Evolutionary conservation across 225 moss, liverwort and hornwort species (phyloP).

Genomic region (Straminergon stramineum): DNA sequence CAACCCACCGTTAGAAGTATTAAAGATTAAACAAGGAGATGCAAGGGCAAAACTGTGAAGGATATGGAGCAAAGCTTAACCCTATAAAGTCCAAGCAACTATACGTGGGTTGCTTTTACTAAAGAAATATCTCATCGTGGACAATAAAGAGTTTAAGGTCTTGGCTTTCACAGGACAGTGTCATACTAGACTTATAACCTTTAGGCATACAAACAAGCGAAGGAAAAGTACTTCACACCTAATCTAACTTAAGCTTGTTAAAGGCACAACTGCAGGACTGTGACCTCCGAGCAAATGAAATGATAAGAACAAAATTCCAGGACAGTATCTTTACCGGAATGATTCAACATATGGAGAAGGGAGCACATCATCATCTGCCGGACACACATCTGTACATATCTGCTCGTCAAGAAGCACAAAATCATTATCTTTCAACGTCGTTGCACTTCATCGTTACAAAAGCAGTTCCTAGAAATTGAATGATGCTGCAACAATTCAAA

Average conservation of each 20-base stretch:
- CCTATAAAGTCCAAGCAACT: not conserved
- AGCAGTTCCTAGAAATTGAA: not conserved
- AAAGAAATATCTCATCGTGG: not conserved
- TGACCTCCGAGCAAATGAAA: not conserved
- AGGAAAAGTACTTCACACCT: not conserved
- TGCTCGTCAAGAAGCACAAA: slow-evolving; percentile 8
- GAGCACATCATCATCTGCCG: slow-evolving; percentile 78
- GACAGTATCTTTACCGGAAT: slow-evolving; percentile 42
- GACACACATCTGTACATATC: slow-evolving; percentile 63
- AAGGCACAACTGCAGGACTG: not conserved
- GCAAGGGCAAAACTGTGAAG: not conserved
- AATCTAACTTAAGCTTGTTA: not conserved
- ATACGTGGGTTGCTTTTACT: not conserved
- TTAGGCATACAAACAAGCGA: not conserved
- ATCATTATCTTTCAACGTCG: not conserved
- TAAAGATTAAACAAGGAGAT: not conserved
- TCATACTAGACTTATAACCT: not conserved
- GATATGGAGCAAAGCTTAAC: not conserved
- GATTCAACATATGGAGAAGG: slow-evolving; percentile 81
- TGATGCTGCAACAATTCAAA: not conserved
- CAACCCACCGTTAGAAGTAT: not conserved
- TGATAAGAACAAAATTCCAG: not conserved
- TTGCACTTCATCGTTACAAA: not conserved
- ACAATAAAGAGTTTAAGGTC: not conserved
- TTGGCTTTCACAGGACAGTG: not conserved